Evolutionary conservation across 352 stramenopile genomes (phyloP).

Genomic region (Phytophthora hibernalis): DNA sequence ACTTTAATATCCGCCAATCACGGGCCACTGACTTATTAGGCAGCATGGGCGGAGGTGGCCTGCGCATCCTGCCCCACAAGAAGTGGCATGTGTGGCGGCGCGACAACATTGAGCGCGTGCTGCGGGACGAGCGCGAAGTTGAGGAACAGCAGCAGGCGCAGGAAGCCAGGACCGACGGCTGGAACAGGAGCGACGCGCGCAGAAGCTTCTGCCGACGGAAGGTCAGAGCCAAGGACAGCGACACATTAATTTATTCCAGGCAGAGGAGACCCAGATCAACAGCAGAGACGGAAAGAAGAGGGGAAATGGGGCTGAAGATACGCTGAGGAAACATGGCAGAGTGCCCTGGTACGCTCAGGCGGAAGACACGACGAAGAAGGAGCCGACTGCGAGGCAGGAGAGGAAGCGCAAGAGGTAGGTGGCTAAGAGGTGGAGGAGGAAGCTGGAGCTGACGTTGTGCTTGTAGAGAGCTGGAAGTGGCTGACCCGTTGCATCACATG

Average conservation of each 20-base stretch:
- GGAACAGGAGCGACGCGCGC: conserved; percentile 50
- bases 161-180: conserved; percentile 22
- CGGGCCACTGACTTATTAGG: too few relatives aligned
- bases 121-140: conserved; percentile 69
- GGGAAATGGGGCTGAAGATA: conserved; percentile 30
- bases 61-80: conserved; percentile 79
- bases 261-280: conserved; percentile 30
- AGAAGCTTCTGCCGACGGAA: conserved; percentile 31
- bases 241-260: conserved; percentile 57
- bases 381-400: conserved; percentile 29
- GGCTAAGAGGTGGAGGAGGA: neutral
- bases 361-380: conserved; percentile 15
- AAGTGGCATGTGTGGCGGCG: conserved; percentile 89
- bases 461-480: conserved; percentile 41
- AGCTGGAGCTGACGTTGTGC: conserved; percentile 7
- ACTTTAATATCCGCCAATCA: conserved; percentile 7
- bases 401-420: conserved; percentile 51
- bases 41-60: conserved; percentile 67
- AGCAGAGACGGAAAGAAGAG: conserved; percentile 2
- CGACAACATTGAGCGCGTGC: conserved; percentile 84
- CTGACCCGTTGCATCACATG: conserved; percentile 55
- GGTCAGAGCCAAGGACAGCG: neutral
- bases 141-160: conserved; percentile 33
- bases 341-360: conserved; percentile 56
- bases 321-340: conserved; percentile 36